Conservation (phyloP, 345 rosid species). For the Acer yangbiense region DNA sequence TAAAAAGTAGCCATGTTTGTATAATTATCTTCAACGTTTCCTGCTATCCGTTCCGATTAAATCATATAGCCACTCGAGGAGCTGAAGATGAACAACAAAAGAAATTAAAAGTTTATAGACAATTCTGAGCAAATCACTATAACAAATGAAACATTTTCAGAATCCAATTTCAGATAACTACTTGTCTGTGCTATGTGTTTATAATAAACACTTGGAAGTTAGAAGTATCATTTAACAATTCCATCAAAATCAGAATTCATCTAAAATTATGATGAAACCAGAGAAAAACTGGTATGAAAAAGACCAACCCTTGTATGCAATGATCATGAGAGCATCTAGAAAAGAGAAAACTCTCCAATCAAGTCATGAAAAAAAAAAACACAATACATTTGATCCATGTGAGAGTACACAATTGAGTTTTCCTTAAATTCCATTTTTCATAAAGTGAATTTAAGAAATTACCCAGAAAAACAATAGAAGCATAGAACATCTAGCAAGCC, state of each 20-base stretch:
- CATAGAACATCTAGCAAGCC: background rate
- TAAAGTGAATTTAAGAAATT: background rate
- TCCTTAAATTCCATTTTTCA: background rate
- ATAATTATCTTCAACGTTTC: conserved; percentile 18
- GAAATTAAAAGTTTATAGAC: conserved; percentile 26
- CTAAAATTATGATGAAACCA: background rate
- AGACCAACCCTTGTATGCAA: conserved; percentile 1
- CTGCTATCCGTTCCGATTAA: conserved; percentile 16
- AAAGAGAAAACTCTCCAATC: background rate
- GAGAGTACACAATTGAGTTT: background rate
- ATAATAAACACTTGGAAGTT: no score
- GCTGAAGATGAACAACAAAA: conserved; percentile 32
- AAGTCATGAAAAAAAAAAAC: no score
- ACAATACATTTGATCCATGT: background rate
- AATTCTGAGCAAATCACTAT: background rate
- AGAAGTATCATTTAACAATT: background rate
- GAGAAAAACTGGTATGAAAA: background rate
- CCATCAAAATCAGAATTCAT: background rate
- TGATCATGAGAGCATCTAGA: conserved; percentile 1
- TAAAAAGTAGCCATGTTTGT: conserved; percentile 62
- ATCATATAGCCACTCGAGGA: conserved; percentile 12
- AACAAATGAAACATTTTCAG: background rate
- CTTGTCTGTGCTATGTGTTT: background rate
- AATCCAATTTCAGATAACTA: background rate
- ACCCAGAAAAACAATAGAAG: background rate